Evolutionary conservation across 768 basidiomycete genomes (phyloP), one percentile per base, ranked within the genome.

Genomic region (Tricholoma bakamatsutake): DNA sequence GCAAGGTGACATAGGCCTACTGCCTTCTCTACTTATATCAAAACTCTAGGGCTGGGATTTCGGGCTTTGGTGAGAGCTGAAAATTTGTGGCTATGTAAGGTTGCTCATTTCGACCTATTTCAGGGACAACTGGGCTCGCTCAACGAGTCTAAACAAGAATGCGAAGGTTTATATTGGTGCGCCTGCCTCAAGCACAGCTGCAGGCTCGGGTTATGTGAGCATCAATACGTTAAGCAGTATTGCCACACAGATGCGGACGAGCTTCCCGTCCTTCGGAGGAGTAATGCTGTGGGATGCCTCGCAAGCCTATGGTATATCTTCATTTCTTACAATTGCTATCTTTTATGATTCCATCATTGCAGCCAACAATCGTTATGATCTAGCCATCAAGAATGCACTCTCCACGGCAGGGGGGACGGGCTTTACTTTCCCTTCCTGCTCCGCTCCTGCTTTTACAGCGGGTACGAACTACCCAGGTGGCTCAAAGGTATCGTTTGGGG

Each of bases 131-230:
- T 86, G 83, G 84, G 84, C 85, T 24, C 78, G 79, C 52, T 76
- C 69, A 13, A 71, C 73, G 3, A 84, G 83, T 50, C 77, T 78
- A 0, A 86, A 84, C 71, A 73, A 70, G 57, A 78, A 83, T 59
- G 80, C 85, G 30, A 84, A 84, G 65, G 71, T 87, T 17, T 86
- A 80, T 68, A 80, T 87, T 52, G 85, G 84, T 47, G 83, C 81
- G 37, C 84, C 85, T 4, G 85, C 80, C 4, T 78, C 83, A 8
- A 69, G 71, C 24, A 67, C 76, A 1, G 83, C 84, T 4, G 81
- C 83, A 27, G 80, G 81, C 4, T 74, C 76, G 11, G 85, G 84
- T n/a, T 85, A 80, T 65, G 80, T 81, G n/a, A 65, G 70, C 53
- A 72, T 77, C 11, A 64, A 60, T 27, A 80, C 77, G 7, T 69